Base-by-base conservation (phyloP, 306 rosid genomes). In the Fagus crenata region DNA sequence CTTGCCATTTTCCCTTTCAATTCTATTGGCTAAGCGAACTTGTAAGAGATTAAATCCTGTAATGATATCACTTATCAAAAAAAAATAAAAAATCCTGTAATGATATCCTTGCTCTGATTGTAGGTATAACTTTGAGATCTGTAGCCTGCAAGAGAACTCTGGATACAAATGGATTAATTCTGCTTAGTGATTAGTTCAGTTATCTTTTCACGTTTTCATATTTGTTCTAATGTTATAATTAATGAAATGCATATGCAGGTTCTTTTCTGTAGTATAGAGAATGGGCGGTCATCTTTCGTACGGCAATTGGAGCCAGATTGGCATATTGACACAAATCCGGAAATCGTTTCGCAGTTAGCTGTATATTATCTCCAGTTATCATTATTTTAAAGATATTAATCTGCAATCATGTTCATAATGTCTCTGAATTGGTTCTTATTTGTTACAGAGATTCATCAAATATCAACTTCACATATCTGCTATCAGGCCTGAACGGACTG, bases 231-330 rank as follows among this genome's bases (percentile, higher is more conserved):
- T 22, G 32, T 32, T n/a, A 17, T 41, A 2, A 69, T 22, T 37
- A 28, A 28, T 69, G 81, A 37, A 41, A 36, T 78, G 75, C 74
- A 36, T 80, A 14, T 82, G 78, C 87, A 95, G 97, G 98, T 95
- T 79, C 96, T 95, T 77, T 95, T 95, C 88, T 88, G 96, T 61
- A 86, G 92, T 85, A 90, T 90, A 60, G 97, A 92, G 85, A 90
- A 75, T 71, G 98, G 98, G 31, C 85, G 97, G 60, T 80, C 93
- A 46, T 95, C 97, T 33, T 95, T 95, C 71, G 98, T 95, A 72
- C 89, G 97, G 69, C 98, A 92, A 72, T 84, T 92, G 86, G 98
- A 95, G 82, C 97, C 98, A 7, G 97, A 95, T 75, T 92, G 98
- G 98, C 98, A 95, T 78, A 87, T 95, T 2, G 98, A 95, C 81